Evolutionary conservation across 1,284 basidiomycete species (phyloP).

Genomic region (Ceratobasidium sp.): DNA sequence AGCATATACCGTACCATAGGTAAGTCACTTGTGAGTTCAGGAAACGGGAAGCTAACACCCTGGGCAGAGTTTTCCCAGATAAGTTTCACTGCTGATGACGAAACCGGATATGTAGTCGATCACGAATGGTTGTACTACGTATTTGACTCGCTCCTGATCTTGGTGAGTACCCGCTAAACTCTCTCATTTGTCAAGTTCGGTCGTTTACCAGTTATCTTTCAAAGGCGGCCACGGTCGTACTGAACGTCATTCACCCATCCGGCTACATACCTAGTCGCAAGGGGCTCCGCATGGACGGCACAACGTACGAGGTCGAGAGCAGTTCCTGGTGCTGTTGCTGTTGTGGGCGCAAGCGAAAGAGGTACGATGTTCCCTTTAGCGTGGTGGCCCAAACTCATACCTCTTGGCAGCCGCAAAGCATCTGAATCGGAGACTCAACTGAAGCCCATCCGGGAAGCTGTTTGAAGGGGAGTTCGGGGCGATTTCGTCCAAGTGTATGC

Average conservation of each 20-base stretch:
- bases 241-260: constrained; percentile 44
- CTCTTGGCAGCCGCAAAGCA: background rate
- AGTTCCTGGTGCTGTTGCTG: constrained; percentile 45
- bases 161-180: constrained; percentile 17
- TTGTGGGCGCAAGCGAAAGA: constrained; percentile 21
- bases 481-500: background rate
- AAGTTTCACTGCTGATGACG: constrained; percentile 22
- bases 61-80: constrained; percentile 46
- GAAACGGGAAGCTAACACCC: background rate
- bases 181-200: background rate
- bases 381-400: background rate
- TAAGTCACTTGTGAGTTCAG: constrained; percentile 18
- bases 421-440: background rate
- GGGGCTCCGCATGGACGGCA: constrained; percentile 46
- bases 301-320: constrained; percentile 40
- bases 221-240: constrained; percentile 20
- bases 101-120: constrained; percentile 43
- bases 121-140: constrained; percentile 48
- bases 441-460: background rate
- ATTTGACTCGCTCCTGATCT: constrained; percentile 44
- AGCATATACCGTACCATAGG: constrained; percentile 44
- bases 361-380: background rate
- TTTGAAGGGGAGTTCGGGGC: background rate
- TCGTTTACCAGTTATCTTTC: background rate
- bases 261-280: constrained; percentile 44